These are phyloP conservation scores for Gossypium gossypioides DNA, from an alignment of 441 rosid species.

Conservation along the genomic window DNA sequence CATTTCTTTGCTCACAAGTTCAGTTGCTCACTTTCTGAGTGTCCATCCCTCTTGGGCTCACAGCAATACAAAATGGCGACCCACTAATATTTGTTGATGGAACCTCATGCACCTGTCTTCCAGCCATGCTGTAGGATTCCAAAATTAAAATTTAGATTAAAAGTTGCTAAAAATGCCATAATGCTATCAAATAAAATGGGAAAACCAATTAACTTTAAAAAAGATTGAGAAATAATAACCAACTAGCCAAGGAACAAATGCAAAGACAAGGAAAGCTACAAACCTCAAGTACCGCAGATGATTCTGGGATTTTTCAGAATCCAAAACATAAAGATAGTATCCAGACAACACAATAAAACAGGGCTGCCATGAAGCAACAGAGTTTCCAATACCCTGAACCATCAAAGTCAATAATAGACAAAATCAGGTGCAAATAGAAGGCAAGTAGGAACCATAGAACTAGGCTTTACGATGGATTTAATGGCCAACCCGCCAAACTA, in stretches of 20 bases:
- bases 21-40: conserved; percentile 51
- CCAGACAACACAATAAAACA: conserved; percentile 91
- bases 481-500: conserved; percentile 67
- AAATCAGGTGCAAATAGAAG: conserved; percentile 15
- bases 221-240: background rate
- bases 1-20: conserved; percentile 8
- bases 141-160: conserved; percentile 22
- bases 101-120: conserved; percentile 82
- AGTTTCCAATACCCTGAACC: conserved; percentile 86
- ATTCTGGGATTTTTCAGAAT: conserved; percentile 66
- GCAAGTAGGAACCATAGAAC: conserved; percentile 17
- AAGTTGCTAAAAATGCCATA: conserved; percentile 5
- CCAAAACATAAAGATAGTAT: conserved; percentile 68
- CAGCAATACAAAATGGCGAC: conserved; percentile 72
- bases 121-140: conserved; percentile 74
- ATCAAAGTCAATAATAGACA: conserved; percentile 16
- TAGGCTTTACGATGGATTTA: conserved; percentile 15
- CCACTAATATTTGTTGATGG: conserved; percentile 77
- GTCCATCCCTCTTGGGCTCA: conserved; percentile 71
- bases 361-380: conserved; percentile 87
- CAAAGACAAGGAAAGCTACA: conserved; percentile 18
- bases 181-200: conserved; percentile 1
- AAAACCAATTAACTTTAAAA: background rate
- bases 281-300: conserved; percentile 91
- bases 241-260: background rate